These are phyloP conservation scores for Suillus plorans DNA, from an alignment of 768 basidiomycete genomes.

Conservation along the genomic window DNA sequence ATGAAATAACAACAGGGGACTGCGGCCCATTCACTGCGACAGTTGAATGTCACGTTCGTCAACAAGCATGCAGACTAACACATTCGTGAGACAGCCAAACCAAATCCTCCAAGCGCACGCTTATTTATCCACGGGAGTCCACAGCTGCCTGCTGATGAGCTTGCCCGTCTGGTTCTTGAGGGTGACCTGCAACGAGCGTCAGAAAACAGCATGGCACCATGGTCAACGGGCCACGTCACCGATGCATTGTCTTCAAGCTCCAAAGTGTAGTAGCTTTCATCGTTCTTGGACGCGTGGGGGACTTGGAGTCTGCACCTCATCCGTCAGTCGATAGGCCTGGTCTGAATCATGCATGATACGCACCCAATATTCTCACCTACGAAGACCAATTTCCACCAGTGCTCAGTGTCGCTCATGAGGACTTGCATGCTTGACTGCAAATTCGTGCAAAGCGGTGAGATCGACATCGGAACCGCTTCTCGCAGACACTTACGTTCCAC, in stretches of 20 bases:
- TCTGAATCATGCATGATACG: not conserved
- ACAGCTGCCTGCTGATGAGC: not conserved
- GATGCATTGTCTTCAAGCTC: not conserved
- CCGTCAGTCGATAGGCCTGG: not conserved
- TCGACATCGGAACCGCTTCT: not conserved
- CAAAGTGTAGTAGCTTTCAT: not conserved
- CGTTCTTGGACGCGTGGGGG: not conserved
- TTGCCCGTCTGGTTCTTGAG: fast-evolving
- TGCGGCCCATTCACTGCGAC: not conserved
- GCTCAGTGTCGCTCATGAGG: not conserved
- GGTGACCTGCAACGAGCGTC: not conserved
- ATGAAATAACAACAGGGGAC: not conserved
- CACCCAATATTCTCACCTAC: not conserved
- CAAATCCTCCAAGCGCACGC: not conserved
- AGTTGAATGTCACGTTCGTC: not conserved
- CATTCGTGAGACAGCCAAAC: not conserved
- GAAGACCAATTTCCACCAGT: not conserved
- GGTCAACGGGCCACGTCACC: not conserved
- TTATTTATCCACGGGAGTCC: not conserved
- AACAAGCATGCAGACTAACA: not conserved
- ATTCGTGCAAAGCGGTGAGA: not conserved
- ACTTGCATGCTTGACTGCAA: not conserved
- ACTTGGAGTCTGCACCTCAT: not conserved
- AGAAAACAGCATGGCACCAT: not conserved
- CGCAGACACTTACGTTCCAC: not conserved